A percentile compares a stretch with the other conserved stretches of the same genome.
Evolutionary conservation across 495 filamentous ascomycete genomes (phyloP).

Genomic region (Pseudomonodictys pantanalensis): DNA sequence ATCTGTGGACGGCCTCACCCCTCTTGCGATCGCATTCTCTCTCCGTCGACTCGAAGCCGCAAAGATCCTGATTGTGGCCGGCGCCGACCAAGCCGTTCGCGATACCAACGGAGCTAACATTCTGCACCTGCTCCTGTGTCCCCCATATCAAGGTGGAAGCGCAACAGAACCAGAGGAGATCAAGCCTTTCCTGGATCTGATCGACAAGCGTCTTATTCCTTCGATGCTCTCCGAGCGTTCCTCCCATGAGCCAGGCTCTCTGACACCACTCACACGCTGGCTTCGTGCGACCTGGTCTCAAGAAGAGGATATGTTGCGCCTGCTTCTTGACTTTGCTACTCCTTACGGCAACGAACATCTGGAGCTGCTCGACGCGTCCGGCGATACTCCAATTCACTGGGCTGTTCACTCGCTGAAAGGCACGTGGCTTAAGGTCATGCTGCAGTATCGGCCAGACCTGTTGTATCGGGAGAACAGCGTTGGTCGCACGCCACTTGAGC

Average conservation of each 20-base stretch:
- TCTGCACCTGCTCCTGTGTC: conserved; percentile 53
- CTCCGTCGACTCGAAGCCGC: conserved; percentile 52
- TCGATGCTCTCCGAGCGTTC: conserved; percentile 50
- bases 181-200: conserved; percentile 48
- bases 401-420: conserved; percentile 46
- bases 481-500: conserved; percentile 64
- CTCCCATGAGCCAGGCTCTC: conserved; percentile 41
- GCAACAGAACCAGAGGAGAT: conserved; percentile 32
- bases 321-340: conserved; percentile 52
- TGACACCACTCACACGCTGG: conserved; percentile 52
- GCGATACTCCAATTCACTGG: conserved; percentile 63
- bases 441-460: conserved; percentile 56
- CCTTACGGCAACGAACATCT: conserved; percentile 49
- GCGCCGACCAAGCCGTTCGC: conserved; percentile 61
- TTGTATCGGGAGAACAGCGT: conserved; percentile 67
- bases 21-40: conserved; percentile 57
- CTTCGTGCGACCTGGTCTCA: conserved; percentile 29
- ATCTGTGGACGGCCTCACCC: conserved; percentile 54
- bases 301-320: conserved; percentile 36
- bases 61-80: conserved; percentile 58
- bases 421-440: conserved; percentile 46
- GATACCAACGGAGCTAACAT: conserved; percentile 57
- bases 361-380: conserved; percentile 60
- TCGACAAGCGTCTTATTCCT: conserved; percentile 50
- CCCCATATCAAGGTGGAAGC: conserved; percentile 17